Evolutionary conservation across 345 rosid species (phyloP), one percentile per base, ranked within the genome.

Genomic region (Populus simonii): DNA sequence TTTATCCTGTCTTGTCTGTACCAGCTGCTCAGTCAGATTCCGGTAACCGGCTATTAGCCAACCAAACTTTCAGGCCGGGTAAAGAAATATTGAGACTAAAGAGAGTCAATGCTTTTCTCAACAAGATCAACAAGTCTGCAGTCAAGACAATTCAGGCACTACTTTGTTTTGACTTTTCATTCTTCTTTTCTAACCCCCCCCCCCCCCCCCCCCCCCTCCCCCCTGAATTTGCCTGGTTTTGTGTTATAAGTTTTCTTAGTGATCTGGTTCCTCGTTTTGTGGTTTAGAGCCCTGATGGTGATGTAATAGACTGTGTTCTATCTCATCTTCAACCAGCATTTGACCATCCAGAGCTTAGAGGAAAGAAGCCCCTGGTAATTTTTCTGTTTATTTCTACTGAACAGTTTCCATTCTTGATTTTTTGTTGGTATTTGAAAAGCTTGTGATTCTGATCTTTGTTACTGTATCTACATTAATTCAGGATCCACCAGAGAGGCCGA

Each of bases 281-380:
- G 38, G 18, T 49, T 78, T 38, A 82, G 85, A 82, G 85, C 72
- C 85, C 85, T 22, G 85, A 82, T 61, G 85, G 85, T 16, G 85
- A 82, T 49, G 57, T 75, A 20, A 55, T 82, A 41, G 82, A 82
- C 49, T 82, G 85, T 68, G 82, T 82, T 63, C 67, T 75, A 72
- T 71, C 85, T 57, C 82, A 82, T 82, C 82, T 75, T 75, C 85
- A 82, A 75, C 85, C 85, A 31, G 82, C 85, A 82, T 82, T 82
- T 79, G 85, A 82, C 63, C 85, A 72, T 79, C 82, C 85, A 20
- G 13, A 55, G 71, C 82, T 82, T 68, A 75, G 36, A 62, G 82
- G 85, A 47, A 33, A 57, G 35, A 82, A 72, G 59, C 85, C 85
- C 29, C 62, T 82, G 85, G 85, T 82, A 72, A 39, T 0, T 16